These are phyloP conservation scores for Amaranthus tricolor DNA, from an alignment of 179 eudicot species.

Conservation along the genomic window DNA sequence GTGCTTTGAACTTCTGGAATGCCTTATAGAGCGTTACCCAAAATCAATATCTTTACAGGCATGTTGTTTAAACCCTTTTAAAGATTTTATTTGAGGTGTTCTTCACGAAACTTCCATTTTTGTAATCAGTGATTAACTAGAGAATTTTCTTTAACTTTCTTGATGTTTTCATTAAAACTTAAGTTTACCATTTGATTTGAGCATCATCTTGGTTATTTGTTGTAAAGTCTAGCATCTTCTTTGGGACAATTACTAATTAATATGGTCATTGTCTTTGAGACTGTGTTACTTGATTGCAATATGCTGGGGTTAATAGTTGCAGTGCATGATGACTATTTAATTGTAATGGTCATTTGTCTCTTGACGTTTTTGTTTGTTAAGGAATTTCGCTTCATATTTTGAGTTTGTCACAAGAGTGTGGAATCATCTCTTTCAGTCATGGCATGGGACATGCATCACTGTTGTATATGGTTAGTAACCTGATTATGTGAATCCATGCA, in stretches of 20 bases:
- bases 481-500: background rate
- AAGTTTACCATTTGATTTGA: background rate
- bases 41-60: conserved; percentile 62
- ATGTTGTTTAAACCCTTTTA: conserved; percentile 9
- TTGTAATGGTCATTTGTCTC: background rate
- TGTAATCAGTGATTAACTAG: too few species aligned
- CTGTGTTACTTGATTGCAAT: background rate
- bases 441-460: background rate
- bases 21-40: conserved; percentile 58
- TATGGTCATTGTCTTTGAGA: background rate
- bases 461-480: background rate
- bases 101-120: conserved; percentile 6
- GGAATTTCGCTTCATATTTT: background rate
- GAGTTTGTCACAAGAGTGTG: background rate
- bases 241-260: background rate
- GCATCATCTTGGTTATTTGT: background rate
- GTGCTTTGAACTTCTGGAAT: conserved; percentile 79
- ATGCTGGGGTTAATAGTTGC: background rate
- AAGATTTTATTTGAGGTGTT: conserved; percentile 9
- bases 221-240: background rate
- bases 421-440: background rate
- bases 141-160: background rate
- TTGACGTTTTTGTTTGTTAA: background rate
- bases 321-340: background rate
- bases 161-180: background rate